Evolutionary conservation across 2,329 filamentous ascomycete genomes (phyloP).

Genomic region (Hyphodiscus sp.): DNA sequence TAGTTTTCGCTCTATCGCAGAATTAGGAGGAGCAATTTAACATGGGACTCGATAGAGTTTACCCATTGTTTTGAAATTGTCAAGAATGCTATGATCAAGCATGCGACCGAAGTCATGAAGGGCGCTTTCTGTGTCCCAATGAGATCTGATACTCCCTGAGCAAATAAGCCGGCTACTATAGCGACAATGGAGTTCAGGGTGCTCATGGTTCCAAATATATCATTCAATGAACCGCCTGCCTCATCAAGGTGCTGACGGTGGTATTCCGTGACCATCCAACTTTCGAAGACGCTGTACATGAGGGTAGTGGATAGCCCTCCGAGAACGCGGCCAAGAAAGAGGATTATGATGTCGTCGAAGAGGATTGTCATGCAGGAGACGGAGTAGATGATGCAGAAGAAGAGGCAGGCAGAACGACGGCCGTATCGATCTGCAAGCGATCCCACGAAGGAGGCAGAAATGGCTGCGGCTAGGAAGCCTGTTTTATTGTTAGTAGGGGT

Average conservation of each 20-base stretch:
- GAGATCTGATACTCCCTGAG: conserved; percentile 40
- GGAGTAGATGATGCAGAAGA: conserved; percentile 47
- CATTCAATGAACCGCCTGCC: conserved; percentile 36
- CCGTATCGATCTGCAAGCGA: conserved; percentile 21
- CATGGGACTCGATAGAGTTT: conserved; percentile 14
- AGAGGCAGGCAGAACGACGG: conserved; percentile 43
- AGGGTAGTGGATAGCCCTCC: conserved; percentile 51
- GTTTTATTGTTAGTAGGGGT: neutral
- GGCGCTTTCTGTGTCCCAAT: conserved; percentile 44
- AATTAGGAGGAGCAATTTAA: no score
- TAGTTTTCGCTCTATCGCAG: conserved; percentile 41
- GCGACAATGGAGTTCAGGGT: conserved; percentile 48
- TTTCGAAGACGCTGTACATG: conserved; percentile 53
- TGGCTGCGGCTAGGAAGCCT: conserved; percentile 21
- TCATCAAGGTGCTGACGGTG: conserved; percentile 37
- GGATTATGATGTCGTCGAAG: conserved; percentile 34
- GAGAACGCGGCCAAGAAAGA: conserved; percentile 46
- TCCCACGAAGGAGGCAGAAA: conserved; percentile 23
- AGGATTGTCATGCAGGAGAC: conserved; percentile 46
- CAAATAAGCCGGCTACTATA: conserved; percentile 44
- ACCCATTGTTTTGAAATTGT: conserved; percentile 43
- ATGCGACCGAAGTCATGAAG: conserved; percentile 39
- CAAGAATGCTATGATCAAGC: conserved; percentile 36
- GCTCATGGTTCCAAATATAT: conserved; percentile 45
- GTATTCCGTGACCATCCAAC: conserved; percentile 55